Evolutionary conservation across 202 grass and related monocot species (phyloP).

Genomic region (Sporobolus alterniflorus): DNA sequence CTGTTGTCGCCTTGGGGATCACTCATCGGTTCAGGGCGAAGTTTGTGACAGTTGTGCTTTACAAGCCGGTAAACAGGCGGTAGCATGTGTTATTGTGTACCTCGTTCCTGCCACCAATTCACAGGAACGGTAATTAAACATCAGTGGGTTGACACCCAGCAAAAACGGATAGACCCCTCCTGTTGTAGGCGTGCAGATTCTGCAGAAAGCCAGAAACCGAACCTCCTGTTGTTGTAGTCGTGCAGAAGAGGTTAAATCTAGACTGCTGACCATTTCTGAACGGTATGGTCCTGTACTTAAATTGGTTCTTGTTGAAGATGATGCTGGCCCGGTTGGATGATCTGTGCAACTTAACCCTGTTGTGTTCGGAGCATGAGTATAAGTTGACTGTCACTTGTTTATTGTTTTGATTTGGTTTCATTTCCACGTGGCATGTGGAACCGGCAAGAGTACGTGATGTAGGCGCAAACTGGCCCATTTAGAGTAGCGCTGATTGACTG

Average conservation of each 20-base stretch:
- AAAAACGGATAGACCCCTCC: conserved; percentile 22
- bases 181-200: conserved; percentile 23
- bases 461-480: too few relatives aligned
- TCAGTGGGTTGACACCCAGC: neutral
- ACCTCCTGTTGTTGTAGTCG: conserved; percentile 11
- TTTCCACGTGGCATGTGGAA: neutral
- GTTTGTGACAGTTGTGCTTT: conserved; percentile 92
- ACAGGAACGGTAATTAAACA: neutral
- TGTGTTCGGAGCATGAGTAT: conserved; percentile 22
- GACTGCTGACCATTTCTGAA: conserved; percentile 40
- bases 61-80: conserved; percentile 95
- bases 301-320: conserved; percentile 38
- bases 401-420: neutral
- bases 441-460: neutral
- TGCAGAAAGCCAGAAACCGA: conserved; percentile 31
- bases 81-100: conserved; percentile 46
- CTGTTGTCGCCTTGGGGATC: conserved; percentile 81
- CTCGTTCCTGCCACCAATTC: conserved; percentile 31
- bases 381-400: too few relatives aligned
- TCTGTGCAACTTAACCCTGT: conserved; percentile 1
- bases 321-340: conserved; percentile 31
- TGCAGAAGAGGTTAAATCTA: conserved; percentile 30
- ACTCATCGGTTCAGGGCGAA: conserved; percentile 90
- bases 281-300: conserved; percentile 50
- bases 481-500: too few relatives aligned